Base-by-base conservation (phyloP, 345 rosid genomes). In the Eucalyptus albens region DNA sequence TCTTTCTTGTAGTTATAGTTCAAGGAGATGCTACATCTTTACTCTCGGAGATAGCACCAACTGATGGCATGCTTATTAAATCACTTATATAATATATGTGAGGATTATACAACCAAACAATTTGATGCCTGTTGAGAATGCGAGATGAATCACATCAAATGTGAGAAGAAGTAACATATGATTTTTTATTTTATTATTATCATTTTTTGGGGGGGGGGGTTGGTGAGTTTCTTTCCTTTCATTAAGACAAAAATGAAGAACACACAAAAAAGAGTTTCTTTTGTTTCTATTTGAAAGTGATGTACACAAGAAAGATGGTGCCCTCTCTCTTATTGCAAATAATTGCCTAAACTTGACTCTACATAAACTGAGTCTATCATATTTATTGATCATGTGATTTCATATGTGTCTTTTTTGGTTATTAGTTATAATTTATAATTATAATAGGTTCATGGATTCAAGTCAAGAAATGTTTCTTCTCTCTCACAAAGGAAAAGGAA, bases 311-410 rank as follows among this genome's bases (percentile, higher is more conserved):
- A 62, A 62, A 29, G 72, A 27, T 62, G 19, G 17, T 1, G 19
- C 72, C 8, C 33, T 62, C 72, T 62, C 19, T 62, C 9, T 62
- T 27, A 29, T 62, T 14, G 37, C 72, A 29, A 29, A 62, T 13
- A 2, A 29, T 60, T 27, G 69, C 67, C 69, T 5, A 12, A 27
- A 65, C 37, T 65, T 31, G 33, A 65, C 72, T 26, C 0, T 60
- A 13, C 8, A 27, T 0, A 65, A 1, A 65, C 8, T 3, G 0
- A 8, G 11, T 65, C 21, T 31, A 67, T 67, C 1, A 16, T n/a
- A n/a, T 67, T 1, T 31, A 16, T 15, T 15, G 80, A 67, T 67
- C 80, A n/a, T 15, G 4, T 67, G 40, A 67, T 67, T 16, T 67
- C 22, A 16, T 31, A 67, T 8, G 2, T 15, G 31, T 67, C 11